A percentile compares a stretch with the other conserved stretches of the same genome.
Evolutionary conservation across 2,329 filamentous ascomycete species (phyloP).

Genomic region (Pseudogymnoascus sp.): DNA sequence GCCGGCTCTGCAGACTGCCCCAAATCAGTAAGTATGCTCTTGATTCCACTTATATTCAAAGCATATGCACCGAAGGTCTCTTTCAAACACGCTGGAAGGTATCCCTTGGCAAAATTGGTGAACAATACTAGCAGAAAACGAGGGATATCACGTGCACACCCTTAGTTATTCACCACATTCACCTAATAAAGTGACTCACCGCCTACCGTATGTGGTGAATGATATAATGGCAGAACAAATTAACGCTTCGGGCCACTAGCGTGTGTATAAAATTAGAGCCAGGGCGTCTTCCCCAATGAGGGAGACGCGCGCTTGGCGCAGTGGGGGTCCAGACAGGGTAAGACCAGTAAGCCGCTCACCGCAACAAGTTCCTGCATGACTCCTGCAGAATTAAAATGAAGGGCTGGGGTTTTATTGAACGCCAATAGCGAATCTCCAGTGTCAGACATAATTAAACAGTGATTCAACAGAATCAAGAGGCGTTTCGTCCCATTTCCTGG

Average conservation of each 20-base stretch:
- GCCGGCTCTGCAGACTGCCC: background rate
- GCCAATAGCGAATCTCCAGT: background rate
- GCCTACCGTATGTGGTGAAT: background rate
- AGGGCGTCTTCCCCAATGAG: background rate
- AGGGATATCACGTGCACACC: background rate
- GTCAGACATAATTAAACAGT: constrained; percentile 8
- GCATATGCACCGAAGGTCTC: background rate
- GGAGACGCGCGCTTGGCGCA: constrained; percentile 6
- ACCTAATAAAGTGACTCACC: background rate
- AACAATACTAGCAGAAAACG: background rate
- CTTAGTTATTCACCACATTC: background rate
- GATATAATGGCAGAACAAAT: background rate
- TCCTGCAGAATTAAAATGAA: constrained; percentile 11
- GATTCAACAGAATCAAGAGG: constrained; percentile 1
- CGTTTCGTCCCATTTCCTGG: background rate
- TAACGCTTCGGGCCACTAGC: constrained; percentile 1
- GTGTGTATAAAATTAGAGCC: constrained; percentile 10
- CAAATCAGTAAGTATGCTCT: background rate
- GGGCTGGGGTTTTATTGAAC: background rate
- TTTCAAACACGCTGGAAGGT: background rate
- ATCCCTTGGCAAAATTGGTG: background rate
- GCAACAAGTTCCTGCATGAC: constrained; percentile 4
- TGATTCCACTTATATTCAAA: background rate
- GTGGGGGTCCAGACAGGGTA: constrained; percentile 2
- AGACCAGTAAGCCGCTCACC: background rate